Conservation (phyloP, 2,329 filamentous ascomycete species). For the Didymella segeticola region DNA sequence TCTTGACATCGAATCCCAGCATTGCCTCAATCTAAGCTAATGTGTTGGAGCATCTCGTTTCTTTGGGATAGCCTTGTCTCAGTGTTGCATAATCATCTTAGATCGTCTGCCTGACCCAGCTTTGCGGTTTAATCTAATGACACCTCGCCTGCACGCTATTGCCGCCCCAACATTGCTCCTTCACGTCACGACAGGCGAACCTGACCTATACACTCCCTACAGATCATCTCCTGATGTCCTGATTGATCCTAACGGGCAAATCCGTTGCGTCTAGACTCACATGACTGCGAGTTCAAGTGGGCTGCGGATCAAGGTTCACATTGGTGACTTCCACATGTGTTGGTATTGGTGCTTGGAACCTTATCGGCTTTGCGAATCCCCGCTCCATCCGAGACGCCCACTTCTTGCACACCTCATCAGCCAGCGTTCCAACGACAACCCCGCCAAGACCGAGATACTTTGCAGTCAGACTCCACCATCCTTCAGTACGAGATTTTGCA, state of each 20-base stretch:
- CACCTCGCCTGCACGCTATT: constrained; percentile 8
- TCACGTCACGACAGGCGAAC: neutral
- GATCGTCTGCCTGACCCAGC: constrained; percentile 11
- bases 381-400: neutral
- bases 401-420: neutral
- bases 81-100: constrained; percentile 8
- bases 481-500: neutral
- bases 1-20: constrained; percentile 13
- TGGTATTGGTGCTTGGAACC: neutral
- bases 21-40: neutral
- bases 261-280: constrained; percentile 3
- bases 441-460: neutral
- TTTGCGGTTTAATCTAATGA: constrained; percentile 6
- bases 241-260: neutral
- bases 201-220: constrained; percentile 7
- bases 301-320: neutral
- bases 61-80: constrained; percentile 1
- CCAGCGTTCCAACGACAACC: neutral
- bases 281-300: constrained; percentile 12
- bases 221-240: constrained; percentile 9
- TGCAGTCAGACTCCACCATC: neutral
- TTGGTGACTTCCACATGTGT: neutral
- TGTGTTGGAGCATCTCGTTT: neutral
- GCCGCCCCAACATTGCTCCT: constrained; percentile 10
- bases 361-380: neutral